Evolutionary conservation across 257 asterid species (phyloP).

Genomic region (Leptodermis oblonga): DNA sequence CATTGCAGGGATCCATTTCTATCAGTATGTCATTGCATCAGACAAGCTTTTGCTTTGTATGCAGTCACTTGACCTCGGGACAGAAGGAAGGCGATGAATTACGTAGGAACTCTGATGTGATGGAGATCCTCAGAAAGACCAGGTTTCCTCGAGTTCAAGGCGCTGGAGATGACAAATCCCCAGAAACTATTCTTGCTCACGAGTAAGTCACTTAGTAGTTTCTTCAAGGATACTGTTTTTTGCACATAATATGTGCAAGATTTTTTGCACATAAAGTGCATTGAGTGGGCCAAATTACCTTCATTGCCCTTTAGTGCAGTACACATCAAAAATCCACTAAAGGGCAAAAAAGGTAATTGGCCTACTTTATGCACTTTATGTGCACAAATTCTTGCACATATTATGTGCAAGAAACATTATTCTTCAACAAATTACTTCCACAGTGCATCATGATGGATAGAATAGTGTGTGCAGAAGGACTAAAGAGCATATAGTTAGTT

Average conservation of each 20-base stretch:
- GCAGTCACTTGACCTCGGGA: constrained; percentile 96
- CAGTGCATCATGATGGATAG: not conserved
- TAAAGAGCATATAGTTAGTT: too few relatives aligned
- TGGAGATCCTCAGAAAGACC: constrained; percentile 88
- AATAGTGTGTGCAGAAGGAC: not conserved
- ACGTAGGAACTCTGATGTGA: constrained; percentile 86
- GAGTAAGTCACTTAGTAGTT: constrained; percentile 56
- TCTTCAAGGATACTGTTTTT: too few relatives aligned
- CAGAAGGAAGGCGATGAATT: constrained; percentile 97
- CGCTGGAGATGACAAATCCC: constrained; percentile 70
- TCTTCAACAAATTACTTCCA: not conserved
- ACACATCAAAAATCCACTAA: too few relatives aligned
- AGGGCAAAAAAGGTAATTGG: too few relatives aligned
- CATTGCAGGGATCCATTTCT: constrained; percentile 87
- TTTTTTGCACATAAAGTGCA: too few relatives aligned
- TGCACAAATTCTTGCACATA: too few relatives aligned
- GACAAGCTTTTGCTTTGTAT: constrained; percentile 95
- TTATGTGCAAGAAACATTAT: too few relatives aligned
- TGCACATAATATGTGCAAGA: too few relatives aligned
- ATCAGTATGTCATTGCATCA: constrained; percentile 94
- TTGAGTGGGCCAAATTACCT: too few relatives aligned
- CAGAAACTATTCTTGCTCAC: constrained; percentile 80
- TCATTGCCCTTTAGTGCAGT: too few relatives aligned
- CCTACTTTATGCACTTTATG: too few relatives aligned
- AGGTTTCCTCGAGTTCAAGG: constrained; percentile 84